Evolutionary conservation across 495 filamentous ascomycete genomes (phyloP).

Genomic region (Durotheca rogersii): DNA sequence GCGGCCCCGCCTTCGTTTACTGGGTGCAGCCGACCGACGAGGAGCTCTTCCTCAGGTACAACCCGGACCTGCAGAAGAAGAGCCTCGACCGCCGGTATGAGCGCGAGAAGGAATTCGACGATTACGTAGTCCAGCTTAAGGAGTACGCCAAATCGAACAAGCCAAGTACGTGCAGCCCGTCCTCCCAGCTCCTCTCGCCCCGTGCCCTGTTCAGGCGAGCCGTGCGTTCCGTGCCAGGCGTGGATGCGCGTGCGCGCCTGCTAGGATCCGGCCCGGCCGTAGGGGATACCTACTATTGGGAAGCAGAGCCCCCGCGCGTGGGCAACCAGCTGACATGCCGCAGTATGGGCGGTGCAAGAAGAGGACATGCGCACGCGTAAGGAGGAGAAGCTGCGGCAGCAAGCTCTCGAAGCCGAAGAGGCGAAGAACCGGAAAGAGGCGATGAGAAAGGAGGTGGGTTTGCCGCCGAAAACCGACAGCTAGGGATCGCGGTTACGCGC

Average conservation of each 20-base stretch:
- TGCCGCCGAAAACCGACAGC: constrained; percentile 18
- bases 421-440: constrained; percentile 63
- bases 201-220: not conserved
- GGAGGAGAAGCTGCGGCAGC: constrained; percentile 53
- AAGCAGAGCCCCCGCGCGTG: not conserved
- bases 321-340: constrained; percentile 15
- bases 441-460: constrained; percentile 52
- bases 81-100: constrained; percentile 72
- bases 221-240: too few relatives aligned
- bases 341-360: constrained; percentile 72
- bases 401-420: constrained; percentile 54
- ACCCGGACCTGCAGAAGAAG: constrained; percentile 84
- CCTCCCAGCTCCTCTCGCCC: not conserved
- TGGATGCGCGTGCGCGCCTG: too few relatives aligned
- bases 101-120: constrained; percentile 79
- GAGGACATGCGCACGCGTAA: constrained; percentile 60
- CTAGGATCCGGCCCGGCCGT: too few relatives aligned
- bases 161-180: constrained; percentile 52
- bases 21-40: constrained; percentile 85
- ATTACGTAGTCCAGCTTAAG: constrained; percentile 81
- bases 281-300: too few relatives aligned
- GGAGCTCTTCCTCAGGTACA: constrained; percentile 88
- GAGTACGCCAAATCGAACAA: constrained; percentile 88
- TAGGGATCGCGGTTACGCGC: not conserved
- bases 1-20: constrained; percentile 80